These are phyloP conservation scores for Polychaeton citri DNA, from an alignment of 2,329 filamentous ascomycete species.

Conservation along the genomic window DNA sequence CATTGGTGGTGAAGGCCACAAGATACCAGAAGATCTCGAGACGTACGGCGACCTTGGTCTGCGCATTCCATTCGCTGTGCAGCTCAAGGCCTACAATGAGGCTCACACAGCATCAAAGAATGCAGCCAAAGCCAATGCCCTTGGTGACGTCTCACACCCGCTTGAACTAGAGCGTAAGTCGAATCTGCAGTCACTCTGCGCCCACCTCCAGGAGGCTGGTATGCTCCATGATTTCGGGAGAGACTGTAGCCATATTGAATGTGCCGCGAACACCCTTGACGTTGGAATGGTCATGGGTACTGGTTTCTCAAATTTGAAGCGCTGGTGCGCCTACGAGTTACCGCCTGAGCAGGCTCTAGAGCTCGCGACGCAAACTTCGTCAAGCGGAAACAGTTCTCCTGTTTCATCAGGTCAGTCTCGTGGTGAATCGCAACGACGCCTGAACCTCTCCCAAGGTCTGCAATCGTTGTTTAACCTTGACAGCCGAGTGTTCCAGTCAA, in stretches of 20 bases:
- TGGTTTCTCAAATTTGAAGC: conserved; percentile 1
- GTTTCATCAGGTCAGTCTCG: neutral
- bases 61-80: conserved; percentile 20
- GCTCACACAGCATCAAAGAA: neutral
- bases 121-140: neutral
- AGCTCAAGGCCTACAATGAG: conserved; percentile 18
- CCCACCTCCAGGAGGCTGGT: conserved; percentile 10
- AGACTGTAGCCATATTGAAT: conserved; percentile 13
- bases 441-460: neutral
- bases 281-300: conserved; percentile 9
- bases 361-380: neutral
- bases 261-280: conserved; percentile 13
- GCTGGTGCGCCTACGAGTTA: conserved; percentile 14
- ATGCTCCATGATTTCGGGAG: conserved; percentile 9
- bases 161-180: conserved; percentile 6
- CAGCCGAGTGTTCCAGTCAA: neutral
- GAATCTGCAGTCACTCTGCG: conserved; percentile 8
- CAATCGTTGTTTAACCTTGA: neutral
- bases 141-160: conserved; percentile 1
- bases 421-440: neutral
- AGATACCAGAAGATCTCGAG: conserved; percentile 22
- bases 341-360: conserved; percentile 2
- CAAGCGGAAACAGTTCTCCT: neutral
- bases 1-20: conserved; percentile 17
- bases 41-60: conserved; percentile 22